These are phyloP conservation scores for Quercus lobata DNA, from an alignment of 331 rosid species.

Conservation along the genomic window DNA sequence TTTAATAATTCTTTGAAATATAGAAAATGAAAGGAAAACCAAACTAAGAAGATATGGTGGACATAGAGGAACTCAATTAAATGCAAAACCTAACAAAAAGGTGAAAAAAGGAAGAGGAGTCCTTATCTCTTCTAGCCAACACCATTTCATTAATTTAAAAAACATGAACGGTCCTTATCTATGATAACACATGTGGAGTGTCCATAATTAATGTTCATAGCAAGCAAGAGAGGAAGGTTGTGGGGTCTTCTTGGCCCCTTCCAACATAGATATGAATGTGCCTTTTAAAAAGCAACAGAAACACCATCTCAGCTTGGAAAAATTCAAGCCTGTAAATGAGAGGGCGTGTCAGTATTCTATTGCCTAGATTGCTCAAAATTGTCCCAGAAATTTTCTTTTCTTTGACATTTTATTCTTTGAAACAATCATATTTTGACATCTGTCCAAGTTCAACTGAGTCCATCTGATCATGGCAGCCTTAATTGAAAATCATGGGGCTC, in stretches of 20 bases:
- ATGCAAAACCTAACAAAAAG: constrained; percentile 30
- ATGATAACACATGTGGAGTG: constrained; percentile 34
- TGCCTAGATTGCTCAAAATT: no score
- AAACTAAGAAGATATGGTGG: background rate
- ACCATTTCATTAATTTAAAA: constrained; percentile 15
- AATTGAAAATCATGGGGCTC: constrained; percentile 30
- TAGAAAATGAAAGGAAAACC: constrained; percentile 5
- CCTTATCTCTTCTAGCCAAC: constrained; percentile 2
- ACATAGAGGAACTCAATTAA: constrained; percentile 21
- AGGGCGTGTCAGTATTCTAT: background rate
- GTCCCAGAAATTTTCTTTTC: background rate
- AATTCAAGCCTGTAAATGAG: background rate
- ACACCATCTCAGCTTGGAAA: constrained; percentile 5
- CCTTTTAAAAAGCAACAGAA: constrained; percentile 22
- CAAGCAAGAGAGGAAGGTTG: constrained; percentile 17
- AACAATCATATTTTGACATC: background rate
- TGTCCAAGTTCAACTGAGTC: constrained; percentile 1
- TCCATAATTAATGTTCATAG: background rate
- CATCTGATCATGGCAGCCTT: background rate
- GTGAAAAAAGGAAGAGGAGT: background rate
- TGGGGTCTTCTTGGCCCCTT: background rate
- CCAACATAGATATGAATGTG: constrained; percentile 25
- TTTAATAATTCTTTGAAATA: no score
- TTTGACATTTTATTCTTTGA: background rate
- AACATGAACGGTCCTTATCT: constrained; percentile 22